Evolutionary conservation across 169 alveolate species (phyloP).

Genomic region (Besnoitia besnoiti): DNA sequence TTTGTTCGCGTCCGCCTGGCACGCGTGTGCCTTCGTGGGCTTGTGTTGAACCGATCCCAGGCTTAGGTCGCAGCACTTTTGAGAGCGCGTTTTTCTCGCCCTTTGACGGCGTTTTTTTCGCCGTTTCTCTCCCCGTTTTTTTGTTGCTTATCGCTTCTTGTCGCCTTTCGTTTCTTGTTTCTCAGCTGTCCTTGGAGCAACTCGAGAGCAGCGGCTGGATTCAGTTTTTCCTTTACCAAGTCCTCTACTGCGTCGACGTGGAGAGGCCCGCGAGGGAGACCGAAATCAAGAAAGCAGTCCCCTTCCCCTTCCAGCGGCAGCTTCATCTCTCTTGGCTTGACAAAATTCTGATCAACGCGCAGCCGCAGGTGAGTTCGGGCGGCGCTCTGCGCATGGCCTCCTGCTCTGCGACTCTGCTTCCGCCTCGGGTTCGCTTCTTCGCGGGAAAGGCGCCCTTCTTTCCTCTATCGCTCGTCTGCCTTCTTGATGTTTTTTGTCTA

Average conservation of each 20-base stretch:
- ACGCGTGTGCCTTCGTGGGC: too few relatives aligned
- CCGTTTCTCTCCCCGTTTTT: background rate
- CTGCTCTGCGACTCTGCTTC: background rate
- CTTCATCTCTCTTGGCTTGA: slow-evolving; percentile 85
- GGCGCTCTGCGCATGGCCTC: background rate
- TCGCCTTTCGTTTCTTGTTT: background rate
- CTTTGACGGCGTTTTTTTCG: too few relatives aligned
- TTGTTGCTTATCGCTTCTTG: background rate
- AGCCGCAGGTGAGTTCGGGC: slow-evolving; percentile 49
- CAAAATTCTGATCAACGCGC: slow-evolving; percentile 80
- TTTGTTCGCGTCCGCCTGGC: too few relatives aligned
- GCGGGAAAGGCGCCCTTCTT: background rate
- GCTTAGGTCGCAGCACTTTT: too few relatives aligned
- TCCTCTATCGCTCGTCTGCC: background rate
- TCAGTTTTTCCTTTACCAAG: slow-evolving; percentile 80
- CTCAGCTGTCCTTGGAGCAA: slow-evolving; percentile 74
- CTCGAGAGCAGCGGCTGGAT: slow-evolving; percentile 86
- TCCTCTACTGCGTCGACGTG: slow-evolving; percentile 84
- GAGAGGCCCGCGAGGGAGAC: slow-evolving; percentile 81
- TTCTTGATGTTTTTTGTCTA: background rate
- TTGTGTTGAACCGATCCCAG: too few relatives aligned
- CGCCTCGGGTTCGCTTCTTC: background rate
- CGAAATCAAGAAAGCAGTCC: slow-evolving; percentile 80
- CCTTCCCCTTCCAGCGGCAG: slow-evolving; percentile 80
- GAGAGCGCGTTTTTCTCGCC: too few relatives aligned